A percentile compares a stretch with the other conserved stretches of the same genome.
Evolutionary conservation across 2,329 filamentous ascomycete species (phyloP).

Genomic region (Penicillium glabrum): DNA sequence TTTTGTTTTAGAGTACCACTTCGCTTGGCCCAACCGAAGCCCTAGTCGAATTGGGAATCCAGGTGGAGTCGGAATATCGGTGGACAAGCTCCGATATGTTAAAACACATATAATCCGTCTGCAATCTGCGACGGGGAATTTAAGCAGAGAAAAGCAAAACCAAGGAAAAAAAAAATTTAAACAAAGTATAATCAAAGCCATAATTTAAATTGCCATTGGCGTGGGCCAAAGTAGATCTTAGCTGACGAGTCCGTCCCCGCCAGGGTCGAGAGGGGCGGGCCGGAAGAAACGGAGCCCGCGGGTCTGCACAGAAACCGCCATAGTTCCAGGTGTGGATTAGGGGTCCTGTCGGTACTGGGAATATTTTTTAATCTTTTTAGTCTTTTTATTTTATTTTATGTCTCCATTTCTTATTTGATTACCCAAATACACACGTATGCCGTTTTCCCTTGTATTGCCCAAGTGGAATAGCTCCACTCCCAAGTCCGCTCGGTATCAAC

Average conservation of each 20-base stretch:
- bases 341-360: slow-evolving; percentile 11
- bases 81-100: background rate
- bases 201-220: background rate
- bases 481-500: slow-evolving; percentile 9
- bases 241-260: slow-evolving; percentile 19
- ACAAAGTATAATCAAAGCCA: background rate
- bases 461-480: slow-evolving; percentile 10
- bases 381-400: slow-evolving; percentile 1
- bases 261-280: slow-evolving; percentile 18
- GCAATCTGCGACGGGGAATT: background rate
- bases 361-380: slow-evolving; percentile 1
- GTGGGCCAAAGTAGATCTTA: slow-evolving; percentile 3
- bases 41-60: slow-evolving; percentile 14
- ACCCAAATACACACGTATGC: background rate
- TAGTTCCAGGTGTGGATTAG: slow-evolving; percentile 20
- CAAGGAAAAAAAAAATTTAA: background rate
- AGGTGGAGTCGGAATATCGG: background rate
- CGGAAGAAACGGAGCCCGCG: slow-evolving; percentile 24
- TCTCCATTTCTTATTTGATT: background rate
- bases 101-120: background rate
- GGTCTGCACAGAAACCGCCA: slow-evolving; percentile 21
- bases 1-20: slow-evolving; percentile 5
- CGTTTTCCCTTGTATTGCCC: background rate
- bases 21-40: slow-evolving; percentile 24
- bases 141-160: background rate